phyloP scores from a whole-genome alignment of 805 yeast species.

The Candida tammaniensis region DNA sequence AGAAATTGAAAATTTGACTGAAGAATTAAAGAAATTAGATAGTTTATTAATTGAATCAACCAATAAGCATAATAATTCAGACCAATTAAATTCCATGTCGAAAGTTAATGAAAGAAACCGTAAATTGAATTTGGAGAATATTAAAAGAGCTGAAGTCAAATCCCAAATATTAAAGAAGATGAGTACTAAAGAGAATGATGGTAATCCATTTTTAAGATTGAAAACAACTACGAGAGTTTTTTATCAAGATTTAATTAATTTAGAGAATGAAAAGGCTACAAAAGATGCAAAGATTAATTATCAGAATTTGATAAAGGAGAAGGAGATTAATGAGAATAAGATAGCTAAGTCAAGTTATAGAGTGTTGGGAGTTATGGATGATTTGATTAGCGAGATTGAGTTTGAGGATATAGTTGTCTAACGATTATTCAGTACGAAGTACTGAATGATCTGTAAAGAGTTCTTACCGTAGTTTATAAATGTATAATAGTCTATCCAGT shows the following conservation, averaged over 20 bases:
- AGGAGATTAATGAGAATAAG: slow-evolving; percentile 42
- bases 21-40: slow-evolving; percentile 44
- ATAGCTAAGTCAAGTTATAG: slow-evolving; percentile 53
- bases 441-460: too few relatives aligned
- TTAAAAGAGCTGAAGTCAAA: slow-evolving; percentile 75
- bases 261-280: slow-evolving; percentile 58
- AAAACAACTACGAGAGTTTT: slow-evolving; percentile 85
- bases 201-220: slow-evolving; percentile 86
- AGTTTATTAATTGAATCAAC: slow-evolving; percentile 42
- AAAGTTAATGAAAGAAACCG: slow-evolving; percentile 84
- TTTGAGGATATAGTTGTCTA: slow-evolving; percentile 22
- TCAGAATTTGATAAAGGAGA: slow-evolving; percentile 36
- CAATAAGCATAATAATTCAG: slow-evolving; percentile 31
- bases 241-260: slow-evolving; percentile 56
- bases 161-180: slow-evolving; percentile 53
- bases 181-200: slow-evolving; percentile 36
- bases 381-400: slow-evolving; percentile 43
- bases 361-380: slow-evolving; percentile 57
- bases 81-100: slow-evolving; percentile 51
- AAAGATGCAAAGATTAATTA: slow-evolving; percentile 50
- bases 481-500: too few relatives aligned
- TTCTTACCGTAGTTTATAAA: too few relatives aligned
- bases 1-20: slow-evolving; percentile 25
- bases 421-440: too few relatives aligned
- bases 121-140: slow-evolving; percentile 69